Evolutionary conservation across 306 rosid genomes (phyloP), one percentile per base, ranked within the genome.

Genomic region (Cucurbita ficifolia): DNA sequence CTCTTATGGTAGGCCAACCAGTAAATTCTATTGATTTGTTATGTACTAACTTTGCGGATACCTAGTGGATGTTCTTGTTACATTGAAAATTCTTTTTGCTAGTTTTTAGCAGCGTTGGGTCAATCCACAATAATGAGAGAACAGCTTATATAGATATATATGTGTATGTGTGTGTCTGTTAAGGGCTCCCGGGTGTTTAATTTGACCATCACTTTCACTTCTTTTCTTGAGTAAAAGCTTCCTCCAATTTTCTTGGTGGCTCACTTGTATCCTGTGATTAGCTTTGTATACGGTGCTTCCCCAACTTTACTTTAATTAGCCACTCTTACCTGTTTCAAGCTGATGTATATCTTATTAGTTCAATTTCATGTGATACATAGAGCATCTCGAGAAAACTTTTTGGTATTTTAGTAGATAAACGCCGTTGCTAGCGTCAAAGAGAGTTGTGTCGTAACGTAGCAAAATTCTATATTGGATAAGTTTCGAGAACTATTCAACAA

Each of bases 261-360:
- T 43, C 72, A 67, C 72, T 67, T 67, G 72, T 45, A 67, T 67
- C 72, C n/a, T 67, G 72, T 67, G 72, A 67, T 43, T 19, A 42
- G 19, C 52, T 42, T 63, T 63, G 16, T 40, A 65, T 10, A 65
- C 10, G 72, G 52, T 65, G 72, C 72, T 65, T 42, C 4, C 10
- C 18, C 38, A 65, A 18, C 72, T 43, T 65, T 19, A 10, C 48
- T 38, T 65, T 65, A 40, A 64, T n/a, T 19, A 29, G n/a, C 36
- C 21, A 46, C 48, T 43, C 52, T 43, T 21, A 42, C 55, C 39
- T n/a, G 54, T 10, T 67, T 19, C 54, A 43, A 67, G 39, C 38
- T 67, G 21, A 67, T 42, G 54, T 45, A 7, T 42, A 42, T 67
- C 19, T 11, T 4, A 45, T 67, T 17, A 4, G 38, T 17, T 61